Base-by-base conservation (phyloP, 441 rosid species). In the Cnidoscolus chayamansa region DNA sequence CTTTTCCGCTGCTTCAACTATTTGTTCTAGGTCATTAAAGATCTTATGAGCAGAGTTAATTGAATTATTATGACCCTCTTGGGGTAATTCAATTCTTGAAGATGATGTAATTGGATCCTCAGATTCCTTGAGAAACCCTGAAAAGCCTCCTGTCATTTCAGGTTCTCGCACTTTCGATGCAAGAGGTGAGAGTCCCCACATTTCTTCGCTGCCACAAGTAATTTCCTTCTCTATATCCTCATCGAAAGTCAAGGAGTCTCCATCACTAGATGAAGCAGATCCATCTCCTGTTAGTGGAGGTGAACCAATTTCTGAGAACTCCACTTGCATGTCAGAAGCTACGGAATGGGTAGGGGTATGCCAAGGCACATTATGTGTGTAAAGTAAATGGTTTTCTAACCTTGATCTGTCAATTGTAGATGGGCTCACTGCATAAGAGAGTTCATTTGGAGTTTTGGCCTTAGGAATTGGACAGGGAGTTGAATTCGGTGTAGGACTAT, bases 241-340 rank as follows among this genome's bases (percentile, higher is more conserved):
- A 73, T 86, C 93, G 57, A 80, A 75, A 45, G 77, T 58, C 64
- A 84, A 65, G 40, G 86, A 84, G 70, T 82, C 88, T 0, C 79
- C 88, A 4, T 90, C 96, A 79, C 70, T 75, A 53, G 88, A 82
- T 10, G 89, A 81, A 67, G 61, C 78, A 56, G 88, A 62, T 58
- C 78, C 94, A 79, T 88, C 93, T 16, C 70, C 74, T 20, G 84
- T 80, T 32, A 78, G 48, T n/a, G 88, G 86, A 61, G 98, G 97
- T 47, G 98, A 92, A 67, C 97, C 87, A 7, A 77, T 65, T 76
- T 92, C 98, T 10, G 98, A 94, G 72, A 92, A 85, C 82, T 92
- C 98, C 60, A 94, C 97, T 74, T 92, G 97, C 86, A 94, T 82
- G 75, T 92, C 98, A 54, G 98, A 94, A 73, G 94, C 97, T 60